Evolutionary conservation across 495 filamentous ascomycete genomes (phyloP).

Genomic region (Ramalina intermedia): DNA sequence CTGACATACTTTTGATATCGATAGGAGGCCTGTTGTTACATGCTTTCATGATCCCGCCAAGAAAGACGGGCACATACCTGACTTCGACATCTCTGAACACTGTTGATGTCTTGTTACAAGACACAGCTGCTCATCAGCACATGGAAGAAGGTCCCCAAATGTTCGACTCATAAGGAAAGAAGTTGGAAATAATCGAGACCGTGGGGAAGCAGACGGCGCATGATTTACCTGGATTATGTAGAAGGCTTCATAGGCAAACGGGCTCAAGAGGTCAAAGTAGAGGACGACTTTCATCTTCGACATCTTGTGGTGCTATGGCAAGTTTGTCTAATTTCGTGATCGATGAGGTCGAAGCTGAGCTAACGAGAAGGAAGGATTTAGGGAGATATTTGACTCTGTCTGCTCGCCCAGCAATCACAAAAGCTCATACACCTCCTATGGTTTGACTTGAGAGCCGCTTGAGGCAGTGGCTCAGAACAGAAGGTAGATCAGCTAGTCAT

Average conservation of each 20-base stretch:
- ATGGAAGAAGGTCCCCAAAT: background rate
- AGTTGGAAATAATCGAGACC: background rate
- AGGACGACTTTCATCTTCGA: slow-evolving; percentile 44
- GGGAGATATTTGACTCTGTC: too few relatives aligned
- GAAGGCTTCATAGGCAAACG: slow-evolving; percentile 57
- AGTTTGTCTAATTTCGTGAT: too few relatives aligned
- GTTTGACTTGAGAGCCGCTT: too few relatives aligned
- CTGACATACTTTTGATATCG: slow-evolving; percentile 46
- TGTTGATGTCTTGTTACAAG: slow-evolving; percentile 38
- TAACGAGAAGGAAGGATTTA: too few relatives aligned
- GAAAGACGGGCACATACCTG: slow-evolving; percentile 52
- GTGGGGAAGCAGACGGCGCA: background rate
- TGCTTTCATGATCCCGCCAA: slow-evolving; percentile 54
- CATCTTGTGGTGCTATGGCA: slow-evolving; percentile 20
- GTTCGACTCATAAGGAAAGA: background rate
- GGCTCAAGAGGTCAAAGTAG: slow-evolving; percentile 55
- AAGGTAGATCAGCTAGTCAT: too few relatives aligned
- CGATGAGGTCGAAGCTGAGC: too few relatives aligned
- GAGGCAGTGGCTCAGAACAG: too few relatives aligned
- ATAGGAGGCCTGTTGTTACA: slow-evolving; percentile 51
- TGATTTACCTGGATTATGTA: slow-evolving; percentile 41
- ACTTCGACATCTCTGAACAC: slow-evolving; percentile 45
- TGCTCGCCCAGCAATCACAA: background rate
- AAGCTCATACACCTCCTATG: background rate
- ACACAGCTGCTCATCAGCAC: background rate